Percentiles rank a stretch among this genome's conserved stretches.
These are phyloP conservation scores for Globisporangium takayamanum DNA, from an alignment of 352 stramenopile species.

Conservation along the genomic window DNA sequence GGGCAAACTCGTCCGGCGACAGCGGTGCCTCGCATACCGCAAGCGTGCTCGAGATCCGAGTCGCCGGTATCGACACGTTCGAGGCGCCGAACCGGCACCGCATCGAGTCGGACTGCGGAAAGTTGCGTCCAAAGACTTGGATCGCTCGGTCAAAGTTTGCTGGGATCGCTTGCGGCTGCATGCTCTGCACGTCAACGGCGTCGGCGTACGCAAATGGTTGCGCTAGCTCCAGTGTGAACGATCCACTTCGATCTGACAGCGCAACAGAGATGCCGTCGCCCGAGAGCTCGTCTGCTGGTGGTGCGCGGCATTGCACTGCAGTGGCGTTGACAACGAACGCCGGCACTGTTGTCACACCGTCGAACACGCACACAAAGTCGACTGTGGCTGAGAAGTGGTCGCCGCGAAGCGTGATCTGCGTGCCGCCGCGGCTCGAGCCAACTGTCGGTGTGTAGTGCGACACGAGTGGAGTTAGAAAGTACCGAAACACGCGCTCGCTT, in stretches of 20 bases:
- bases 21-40: slow-evolving; percentile 21
- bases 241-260: slow-evolving; percentile 17
- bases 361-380: slow-evolving; percentile 29
- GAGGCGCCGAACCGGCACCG: slow-evolving; percentile 18
- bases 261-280: slow-evolving; percentile 11
- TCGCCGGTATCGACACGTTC: not conserved
- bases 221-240: slow-evolving; percentile 18
- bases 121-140: slow-evolving; percentile 17
- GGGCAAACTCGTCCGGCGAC: not conserved
- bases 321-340: slow-evolving; percentile 23
- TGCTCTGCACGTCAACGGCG: slow-evolving; percentile 13
- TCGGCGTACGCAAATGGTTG: slow-evolving; percentile 26
- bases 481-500: slow-evolving; percentile 16
- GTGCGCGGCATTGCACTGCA: slow-evolving; percentile 19
- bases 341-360: slow-evolving; percentile 6
- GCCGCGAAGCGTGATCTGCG: slow-evolving; percentile 22
- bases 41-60: slow-evolving; percentile 22
- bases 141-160: slow-evolving; percentile 31
- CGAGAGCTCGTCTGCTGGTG: slow-evolving; percentile 12
- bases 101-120: slow-evolving; percentile 20
- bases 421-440: slow-evolving; percentile 28
- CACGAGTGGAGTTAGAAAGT: slow-evolving; percentile 17
- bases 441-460: slow-evolving; percentile 23
- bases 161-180: slow-evolving; percentile 20
- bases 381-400: slow-evolving; percentile 19